Evolutionary conservation across 306 rosid species (phyloP).

Genomic region (Nissolia schottii): DNA sequence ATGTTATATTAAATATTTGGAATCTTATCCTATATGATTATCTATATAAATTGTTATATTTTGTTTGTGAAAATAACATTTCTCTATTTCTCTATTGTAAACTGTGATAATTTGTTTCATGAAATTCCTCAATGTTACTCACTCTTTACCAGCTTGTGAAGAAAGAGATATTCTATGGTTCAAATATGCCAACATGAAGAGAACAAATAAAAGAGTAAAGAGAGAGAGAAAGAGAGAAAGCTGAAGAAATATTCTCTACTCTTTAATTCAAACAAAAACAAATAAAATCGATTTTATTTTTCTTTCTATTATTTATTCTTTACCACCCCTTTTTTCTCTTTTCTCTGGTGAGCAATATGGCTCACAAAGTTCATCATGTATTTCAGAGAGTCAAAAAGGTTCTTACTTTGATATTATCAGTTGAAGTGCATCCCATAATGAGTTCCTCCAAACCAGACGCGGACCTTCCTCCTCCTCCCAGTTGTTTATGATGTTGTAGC

Average conservation of each 20-base stretch:
- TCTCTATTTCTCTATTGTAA: too few relatives aligned
- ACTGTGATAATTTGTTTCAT: background rate
- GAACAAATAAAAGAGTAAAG: slow-evolving; percentile 33
- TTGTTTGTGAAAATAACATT: too few relatives aligned
- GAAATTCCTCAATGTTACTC: background rate
- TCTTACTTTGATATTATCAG: slow-evolving; percentile 46
- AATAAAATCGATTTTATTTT: slow-evolving; percentile 27
- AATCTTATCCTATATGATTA: too few relatives aligned
- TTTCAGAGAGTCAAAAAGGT: slow-evolving; percentile 60
- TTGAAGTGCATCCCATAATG: slow-evolving; percentile 96
- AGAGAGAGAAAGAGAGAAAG: slow-evolving; percentile 44
- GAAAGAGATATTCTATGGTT: slow-evolving; percentile 29
- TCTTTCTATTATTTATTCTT: slow-evolving; percentile 22
- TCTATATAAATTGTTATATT: too few relatives aligned
- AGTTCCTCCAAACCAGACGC: slow-evolving; percentile 97
- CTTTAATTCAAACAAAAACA: slow-evolving; percentile 58
- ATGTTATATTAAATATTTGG: too few relatives aligned
- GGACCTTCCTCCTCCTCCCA: slow-evolving; percentile 83
- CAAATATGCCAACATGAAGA: slow-evolving; percentile 32
- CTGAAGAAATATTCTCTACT: slow-evolving; percentile 20
- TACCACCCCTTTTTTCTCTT: slow-evolving; percentile 21
- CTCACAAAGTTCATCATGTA: slow-evolving; percentile 27
- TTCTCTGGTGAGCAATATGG: slow-evolving; percentile 25
- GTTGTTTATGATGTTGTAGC: slow-evolving; percentile 74
- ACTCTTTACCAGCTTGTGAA: slow-evolving; percentile 11